Evolutionary conservation across 1,139 yeast species (phyloP), one percentile per base, ranked within the genome.

Genomic region (Geotrichum armillariae): DNA sequence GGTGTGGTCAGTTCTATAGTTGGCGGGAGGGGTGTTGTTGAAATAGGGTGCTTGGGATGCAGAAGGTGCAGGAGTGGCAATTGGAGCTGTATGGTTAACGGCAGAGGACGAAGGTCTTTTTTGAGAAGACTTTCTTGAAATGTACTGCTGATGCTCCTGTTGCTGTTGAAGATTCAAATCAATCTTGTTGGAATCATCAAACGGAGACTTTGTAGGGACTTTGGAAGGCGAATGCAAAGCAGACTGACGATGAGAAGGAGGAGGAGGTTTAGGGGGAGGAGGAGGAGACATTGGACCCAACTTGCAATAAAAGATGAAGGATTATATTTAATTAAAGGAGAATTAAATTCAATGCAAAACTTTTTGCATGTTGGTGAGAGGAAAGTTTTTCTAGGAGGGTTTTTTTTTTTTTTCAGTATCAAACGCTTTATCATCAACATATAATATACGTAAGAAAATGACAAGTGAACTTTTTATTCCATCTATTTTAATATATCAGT

Each of bases 181-280:
- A 18, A 48, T 38, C 39, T 48, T 45, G 35, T 42, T 42, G 16
- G 44, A 37, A 29, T 48, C 51, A 21, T 48, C 51, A 25, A 48
- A 48, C 17, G 51, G 51, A 8, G 51, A 42, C 35, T 37, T 47
- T 16, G 33, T 31, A 21, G 48, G 38, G 12, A 17, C n/a, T 31
- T 20, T 20, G 37, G 34, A 34, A 16, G 38, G 38, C 38, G 38
- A 12, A 16, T 22, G 23, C 33, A 18, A 40, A 12, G 27, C 38
- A 22, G 45, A 12, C 16, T 20, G 14, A 25, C 11, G n/a, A 25
- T 25, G 29, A 25, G 14, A 31, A 25, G 18, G 31, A 12, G 36
- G 37, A 27, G 45, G 23, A n/a, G 45, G 38, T 20, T 31, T 35
- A 18, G n/a, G 35, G 11, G 27, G 29, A 25, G 11, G 6, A 25